Conservation (phyloP, 331 rosid genomes). For the Prunus yedoensis region DNA sequence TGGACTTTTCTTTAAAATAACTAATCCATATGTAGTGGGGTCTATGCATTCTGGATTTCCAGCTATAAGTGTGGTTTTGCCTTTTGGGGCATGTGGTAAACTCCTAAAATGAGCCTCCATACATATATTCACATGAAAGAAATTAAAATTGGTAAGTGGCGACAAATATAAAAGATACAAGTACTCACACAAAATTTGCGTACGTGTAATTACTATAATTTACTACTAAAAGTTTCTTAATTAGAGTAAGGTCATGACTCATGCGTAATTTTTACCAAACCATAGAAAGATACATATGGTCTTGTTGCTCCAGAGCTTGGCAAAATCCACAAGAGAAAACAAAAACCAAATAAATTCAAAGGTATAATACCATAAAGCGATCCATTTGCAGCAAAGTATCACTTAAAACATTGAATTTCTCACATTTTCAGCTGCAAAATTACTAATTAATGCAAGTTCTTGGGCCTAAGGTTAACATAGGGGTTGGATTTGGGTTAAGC, state of each 20-base stretch:
- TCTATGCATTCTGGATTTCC: not conserved
- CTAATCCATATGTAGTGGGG: not conserved
- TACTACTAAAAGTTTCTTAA: not conserved
- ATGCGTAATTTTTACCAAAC: not conserved
- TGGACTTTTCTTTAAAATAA: not conserved
- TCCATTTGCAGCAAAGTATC: not conserved
- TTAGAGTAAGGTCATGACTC: not conserved
- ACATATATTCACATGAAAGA: not conserved
- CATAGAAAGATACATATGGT: not conserved
- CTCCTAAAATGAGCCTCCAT: not conserved
- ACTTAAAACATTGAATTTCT: not conserved
- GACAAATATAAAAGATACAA: not conserved
- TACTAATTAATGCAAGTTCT: not conserved
- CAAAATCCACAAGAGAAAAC: not conserved
- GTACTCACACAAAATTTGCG: not conserved
- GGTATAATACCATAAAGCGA: not conserved
- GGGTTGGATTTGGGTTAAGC: not conserved
- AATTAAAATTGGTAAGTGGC: not conserved
- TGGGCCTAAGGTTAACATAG: not conserved
- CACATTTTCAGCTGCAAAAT: not conserved
- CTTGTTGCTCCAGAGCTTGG: slow-evolving; percentile 4
- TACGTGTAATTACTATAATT: not conserved
- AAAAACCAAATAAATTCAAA: not conserved
- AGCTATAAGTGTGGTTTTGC: not conserved
- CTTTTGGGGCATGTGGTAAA: not conserved